Evolutionary conservation across 352 stramenopile genomes (phyloP).

Genomic region (Aphanomyces cochlioides): DNA sequence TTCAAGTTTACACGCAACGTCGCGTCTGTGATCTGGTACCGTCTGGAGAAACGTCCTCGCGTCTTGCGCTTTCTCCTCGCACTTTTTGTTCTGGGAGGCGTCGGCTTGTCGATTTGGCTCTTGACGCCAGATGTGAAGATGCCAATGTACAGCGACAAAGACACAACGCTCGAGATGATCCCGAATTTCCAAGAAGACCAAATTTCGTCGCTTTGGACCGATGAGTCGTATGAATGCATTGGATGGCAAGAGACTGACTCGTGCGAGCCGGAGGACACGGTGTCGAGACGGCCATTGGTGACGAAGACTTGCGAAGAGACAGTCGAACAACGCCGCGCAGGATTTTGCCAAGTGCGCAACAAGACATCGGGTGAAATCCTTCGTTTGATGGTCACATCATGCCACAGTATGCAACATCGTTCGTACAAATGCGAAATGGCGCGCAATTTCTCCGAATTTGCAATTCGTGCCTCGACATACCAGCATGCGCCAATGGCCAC

Average conservation of each 20-base stretch:
- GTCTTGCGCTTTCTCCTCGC: conserved; percentile 15
- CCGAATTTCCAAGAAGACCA: conserved; percentile 19
- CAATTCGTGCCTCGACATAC: conserved; percentile 62
- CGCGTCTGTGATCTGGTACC: too few species aligned
- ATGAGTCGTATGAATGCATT: conserved; percentile 78
- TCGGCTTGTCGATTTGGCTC: conserved; percentile 15
- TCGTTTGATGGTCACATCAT: conserved; percentile 77
- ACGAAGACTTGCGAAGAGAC: conserved; percentile 67
- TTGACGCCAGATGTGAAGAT: not conserved
- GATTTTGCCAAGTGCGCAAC: conserved; percentile 82
- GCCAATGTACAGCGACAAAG: conserved; percentile 15
- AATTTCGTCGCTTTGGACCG: conserved; percentile 60
- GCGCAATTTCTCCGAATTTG: conserved; percentile 78
- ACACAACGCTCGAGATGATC: conserved; percentile 12
- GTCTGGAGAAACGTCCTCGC: not conserved
- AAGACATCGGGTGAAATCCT: conserved; percentile 73
- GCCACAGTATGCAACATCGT: conserved; percentile 62
- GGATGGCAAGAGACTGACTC: conserved; percentile 82
- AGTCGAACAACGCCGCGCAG: conserved; percentile 66
- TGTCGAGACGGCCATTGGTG: conserved; percentile 52
- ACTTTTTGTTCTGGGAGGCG: not conserved
- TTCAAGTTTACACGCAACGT: too few species aligned
- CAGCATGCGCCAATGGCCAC: conserved; percentile 63
- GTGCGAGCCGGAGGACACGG: conserved; percentile 47
- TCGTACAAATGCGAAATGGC: conserved; percentile 80